These are phyloP conservation scores for Nymphaea colorata DNA, from an alignment of 164 flowering plant species.

Conservation along the genomic window DNA sequence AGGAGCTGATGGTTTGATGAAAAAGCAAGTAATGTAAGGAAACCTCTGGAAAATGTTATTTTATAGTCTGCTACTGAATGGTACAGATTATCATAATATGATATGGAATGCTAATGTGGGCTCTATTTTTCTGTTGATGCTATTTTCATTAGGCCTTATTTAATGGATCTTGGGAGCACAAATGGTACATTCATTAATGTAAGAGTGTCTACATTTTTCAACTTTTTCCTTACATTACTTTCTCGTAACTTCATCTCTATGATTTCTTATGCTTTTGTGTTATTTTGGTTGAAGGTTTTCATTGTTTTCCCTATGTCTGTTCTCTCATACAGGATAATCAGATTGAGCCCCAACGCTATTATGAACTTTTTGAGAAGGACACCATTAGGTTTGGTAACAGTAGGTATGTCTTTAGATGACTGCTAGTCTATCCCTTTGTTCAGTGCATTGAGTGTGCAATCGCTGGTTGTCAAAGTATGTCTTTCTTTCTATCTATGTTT, in stretches of 20 bases:
- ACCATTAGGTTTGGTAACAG: constrained; percentile 89
- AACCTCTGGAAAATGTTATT: neutral
- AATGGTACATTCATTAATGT: constrained; percentile 89
- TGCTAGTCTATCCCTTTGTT: neutral
- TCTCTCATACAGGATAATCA: constrained; percentile 55
- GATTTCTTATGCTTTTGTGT: neutral
- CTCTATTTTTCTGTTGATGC: neutral
- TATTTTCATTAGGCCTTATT: constrained; percentile 46
- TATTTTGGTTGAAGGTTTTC: too few species aligned
- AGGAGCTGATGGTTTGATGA: constrained; percentile 63
- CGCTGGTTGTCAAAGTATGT: neutral
- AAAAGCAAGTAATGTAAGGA: constrained; percentile 61
- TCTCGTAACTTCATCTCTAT: neutral
- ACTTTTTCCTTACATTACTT: neutral
- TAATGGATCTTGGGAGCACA: constrained; percentile 99
- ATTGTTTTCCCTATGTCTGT: neutral
- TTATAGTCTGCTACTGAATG: neutral
- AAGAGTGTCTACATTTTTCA: constrained; percentile 15
- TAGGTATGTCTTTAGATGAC: constrained; percentile 40
- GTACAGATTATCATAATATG: too few species aligned
- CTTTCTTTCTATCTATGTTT: neutral
- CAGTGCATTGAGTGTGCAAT: neutral
- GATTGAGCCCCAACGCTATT: constrained; percentile 78
- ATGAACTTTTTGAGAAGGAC: constrained; percentile 80
- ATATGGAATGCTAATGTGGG: neutral